Evolutionary conservation across 352 stramenopile species (phyloP), one percentile per base, ranked within the genome.

Genomic region (Globisporangium paroecandrum): DNA sequence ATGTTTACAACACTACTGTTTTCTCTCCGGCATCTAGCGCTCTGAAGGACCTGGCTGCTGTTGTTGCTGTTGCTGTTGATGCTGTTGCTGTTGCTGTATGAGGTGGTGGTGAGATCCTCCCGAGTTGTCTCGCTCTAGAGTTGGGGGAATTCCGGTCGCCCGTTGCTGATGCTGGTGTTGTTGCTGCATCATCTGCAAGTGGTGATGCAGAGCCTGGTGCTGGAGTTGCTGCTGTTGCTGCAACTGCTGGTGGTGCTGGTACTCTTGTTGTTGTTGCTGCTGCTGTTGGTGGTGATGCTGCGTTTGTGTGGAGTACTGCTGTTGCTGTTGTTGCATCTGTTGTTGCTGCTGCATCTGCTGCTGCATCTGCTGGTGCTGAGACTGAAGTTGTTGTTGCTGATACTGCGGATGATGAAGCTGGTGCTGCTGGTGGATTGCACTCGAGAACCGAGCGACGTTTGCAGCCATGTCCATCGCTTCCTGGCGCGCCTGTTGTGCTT

Each of bases 391-490:
- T 34, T 77, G 73, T 4, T 58, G 58, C 29, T 72, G 76, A 15
- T 61, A 61, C 38, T 61, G 55, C 20, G 55, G 55, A 36, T 61
- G 55, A 10, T 61, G 55, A 43, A 71, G 76, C 58, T 77, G 71
- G 59, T 91, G 81, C 36, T 86, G 84, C 22, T 91, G 82, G 64
- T 94, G 85, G 64, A 92, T 89, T 32, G 76, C 81, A 62, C 64
- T 87, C 58, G 84, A 89, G 72, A 93, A 93, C 24, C 83, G 79
- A 2, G 82, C 84, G 49, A 86, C 78, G 60, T 83, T 89, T 6
- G 84, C 83, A 58, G 87, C 86, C 87, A 94, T 90, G 57, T 95
- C 83, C 73, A 94, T 77, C 13, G 87, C 88, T 78, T 94, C 82
- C 41, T 93, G 81, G 0, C 87, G 83, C 13, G 88, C 88, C 58